A percentile compares a stretch with the other conserved stretches of the same genome.
Conservation (phyloP, 768 basidiomycete genomes). For the Suillus weaverae region DNA sequence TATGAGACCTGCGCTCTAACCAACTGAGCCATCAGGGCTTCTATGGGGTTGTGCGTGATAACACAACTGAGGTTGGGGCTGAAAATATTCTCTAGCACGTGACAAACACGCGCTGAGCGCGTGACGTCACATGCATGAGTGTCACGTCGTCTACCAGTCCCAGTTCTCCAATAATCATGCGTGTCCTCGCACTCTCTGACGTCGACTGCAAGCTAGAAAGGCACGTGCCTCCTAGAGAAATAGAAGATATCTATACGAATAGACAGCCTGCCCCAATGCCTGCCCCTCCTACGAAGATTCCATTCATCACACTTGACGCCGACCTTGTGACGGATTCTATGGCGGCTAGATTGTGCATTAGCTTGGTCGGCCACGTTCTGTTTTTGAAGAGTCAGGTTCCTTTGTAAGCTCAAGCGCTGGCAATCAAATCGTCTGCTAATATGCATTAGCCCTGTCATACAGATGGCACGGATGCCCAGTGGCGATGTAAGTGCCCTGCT, state of each 20-base stretch:
- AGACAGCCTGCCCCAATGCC: background rate
- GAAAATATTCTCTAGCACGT: background rate
- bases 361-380: slow-evolving; percentile 66
- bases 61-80: background rate
- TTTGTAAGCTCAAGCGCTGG: slow-evolving; percentile 51
- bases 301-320: slow-evolving; percentile 46
- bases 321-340: slow-evolving; percentile 54
- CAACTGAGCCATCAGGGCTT: slow-evolving; percentile 48
- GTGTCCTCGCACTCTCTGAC: background rate
- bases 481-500: slow-evolving; percentile 37
- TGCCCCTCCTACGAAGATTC: slow-evolving; percentile 27
- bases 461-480: slow-evolving; percentile 56
- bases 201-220: background rate
- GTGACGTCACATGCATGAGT: background rate
- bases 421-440: background rate
- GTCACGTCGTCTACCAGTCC: background rate
- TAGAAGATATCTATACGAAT: background rate
- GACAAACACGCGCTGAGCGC: background rate
- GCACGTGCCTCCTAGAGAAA: too few relatives aligned
- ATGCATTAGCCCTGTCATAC: slow-evolving; percentile 56
- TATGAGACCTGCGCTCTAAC: slow-evolving; percentile 59
- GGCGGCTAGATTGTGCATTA: slow-evolving; percentile 63
- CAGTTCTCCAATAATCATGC: background rate
- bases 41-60: background rate
- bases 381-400: slow-evolving; percentile 81